Conservation (phyloP, 352 stramenopile genomes). For the Globisporangium recalcitrans region DNA sequence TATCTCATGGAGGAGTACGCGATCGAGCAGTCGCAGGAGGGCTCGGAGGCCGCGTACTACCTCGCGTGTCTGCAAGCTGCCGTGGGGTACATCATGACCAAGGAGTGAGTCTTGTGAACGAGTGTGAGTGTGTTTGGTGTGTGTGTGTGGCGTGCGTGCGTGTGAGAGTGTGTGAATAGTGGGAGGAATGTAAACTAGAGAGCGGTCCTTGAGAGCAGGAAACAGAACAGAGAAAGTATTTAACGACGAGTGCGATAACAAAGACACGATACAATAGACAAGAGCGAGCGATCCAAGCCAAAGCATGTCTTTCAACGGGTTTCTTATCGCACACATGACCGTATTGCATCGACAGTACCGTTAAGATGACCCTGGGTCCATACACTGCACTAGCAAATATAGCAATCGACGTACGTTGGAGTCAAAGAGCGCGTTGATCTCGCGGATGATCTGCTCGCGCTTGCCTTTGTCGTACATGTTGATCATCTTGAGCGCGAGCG, state of each 20-base stretch:
- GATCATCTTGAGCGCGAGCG: conserved; percentile 85
- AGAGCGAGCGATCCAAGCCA: background rate
- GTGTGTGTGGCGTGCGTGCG: conserved; percentile 4
- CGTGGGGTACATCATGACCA: conserved; percentile 72
- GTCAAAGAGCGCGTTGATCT: conserved; percentile 87
- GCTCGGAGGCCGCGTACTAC: conserved; percentile 80
- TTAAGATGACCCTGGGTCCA: background rate
- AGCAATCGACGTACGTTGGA: conserved; percentile 33
- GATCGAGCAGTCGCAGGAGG: conserved; percentile 60
- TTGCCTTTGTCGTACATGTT: conserved; percentile 86
- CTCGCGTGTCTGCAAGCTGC: conserved; percentile 72
- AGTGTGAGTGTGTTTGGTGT: conserved; percentile 5
- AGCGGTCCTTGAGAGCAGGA: background rate
- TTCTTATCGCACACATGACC: background rate
- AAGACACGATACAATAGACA: background rate
- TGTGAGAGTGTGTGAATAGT: conserved; percentile 9
- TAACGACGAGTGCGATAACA: conserved; percentile 1
- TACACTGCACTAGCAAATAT: no score
- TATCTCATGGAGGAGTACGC: conserved; percentile 76
- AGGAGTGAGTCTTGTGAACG: conserved; percentile 4
- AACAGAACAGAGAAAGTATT: conserved; percentile 3
- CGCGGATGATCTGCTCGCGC: conserved; percentile 82
- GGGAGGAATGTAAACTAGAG: conserved; percentile 9
- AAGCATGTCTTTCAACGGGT: background rate
- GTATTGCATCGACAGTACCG: background rate